Conservation (phyloP, 768 basidiomycete species). For the Tephrocybe rancida region DNA sequence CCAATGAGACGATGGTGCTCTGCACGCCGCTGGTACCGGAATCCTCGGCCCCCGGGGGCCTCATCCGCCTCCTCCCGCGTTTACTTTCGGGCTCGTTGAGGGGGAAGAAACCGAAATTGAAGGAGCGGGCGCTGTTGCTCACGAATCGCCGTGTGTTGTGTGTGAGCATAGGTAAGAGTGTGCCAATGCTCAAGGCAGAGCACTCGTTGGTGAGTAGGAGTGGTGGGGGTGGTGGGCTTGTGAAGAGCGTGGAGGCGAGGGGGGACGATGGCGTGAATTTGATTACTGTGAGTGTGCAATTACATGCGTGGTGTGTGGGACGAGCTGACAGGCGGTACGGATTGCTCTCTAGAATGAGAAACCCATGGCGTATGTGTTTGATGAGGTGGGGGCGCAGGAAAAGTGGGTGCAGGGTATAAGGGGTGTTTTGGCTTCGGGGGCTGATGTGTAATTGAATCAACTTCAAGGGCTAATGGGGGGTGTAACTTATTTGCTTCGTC, state of each 20-base stretch:
- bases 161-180: conserved; percentile 7
- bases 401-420: conserved; percentile 9
- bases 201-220: neutral
- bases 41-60: conserved; percentile 6
- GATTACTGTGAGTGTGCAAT: conserved; percentile 10
- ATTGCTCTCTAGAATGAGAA: conserved; percentile 8
- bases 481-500: neutral
- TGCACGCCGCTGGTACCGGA: conserved; percentile 11
- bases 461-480: neutral
- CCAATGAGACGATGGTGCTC: conserved; percentile 8
- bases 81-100: conserved; percentile 14
- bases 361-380: conserved; percentile 6
- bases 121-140: conserved; percentile 12
- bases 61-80: conserved; percentile 11
- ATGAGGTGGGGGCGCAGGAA: conserved; percentile 5
- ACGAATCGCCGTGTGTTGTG: conserved; percentile 16
- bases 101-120: conserved; percentile 16
- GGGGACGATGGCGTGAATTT: conserved; percentile 6
- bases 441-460: neutral
- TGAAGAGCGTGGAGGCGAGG: conserved; percentile 8
- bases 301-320: no score
- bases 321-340: no score
- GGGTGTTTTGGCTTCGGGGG: neutral
- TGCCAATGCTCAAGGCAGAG: conserved; percentile 9
- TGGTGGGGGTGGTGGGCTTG: neutral